phyloP scores from a whole-genome alignment of 2,329 filamentous ascomycete species.

The Exophiala oligosperma region DNA sequence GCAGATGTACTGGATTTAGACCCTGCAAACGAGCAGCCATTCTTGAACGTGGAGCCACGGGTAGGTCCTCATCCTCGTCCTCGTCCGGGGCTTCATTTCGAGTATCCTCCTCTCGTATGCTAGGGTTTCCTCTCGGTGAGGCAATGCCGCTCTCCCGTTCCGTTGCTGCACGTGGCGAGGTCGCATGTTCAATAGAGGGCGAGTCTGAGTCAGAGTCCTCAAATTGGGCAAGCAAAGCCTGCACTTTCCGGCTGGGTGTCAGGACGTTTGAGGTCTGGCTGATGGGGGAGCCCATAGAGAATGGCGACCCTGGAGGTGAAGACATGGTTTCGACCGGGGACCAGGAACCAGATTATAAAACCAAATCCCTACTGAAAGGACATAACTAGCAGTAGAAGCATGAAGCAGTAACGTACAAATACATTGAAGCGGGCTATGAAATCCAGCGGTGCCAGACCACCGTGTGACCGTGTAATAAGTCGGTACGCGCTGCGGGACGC shows the following conservation, averaged over 20 bases:
- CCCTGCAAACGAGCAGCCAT: conserved; percentile 65
- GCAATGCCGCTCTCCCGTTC: background rate
- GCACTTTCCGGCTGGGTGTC: conserved; percentile 46
- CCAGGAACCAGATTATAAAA: too few relatives aligned
- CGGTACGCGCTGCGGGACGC: background rate
- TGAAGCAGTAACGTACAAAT: background rate
- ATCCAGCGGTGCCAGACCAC: background rate
- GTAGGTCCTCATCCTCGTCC: conserved; percentile 46
- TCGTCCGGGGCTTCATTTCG: conserved; percentile 6
- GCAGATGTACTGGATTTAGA: conserved; percentile 3
- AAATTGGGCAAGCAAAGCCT: conserved; percentile 51
- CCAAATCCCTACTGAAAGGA: too few relatives aligned
- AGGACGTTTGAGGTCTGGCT: conserved; percentile 17
- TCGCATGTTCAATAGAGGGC: conserved; percentile 1
- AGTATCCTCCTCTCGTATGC: conserved; percentile 28
- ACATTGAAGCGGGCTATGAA: background rate
- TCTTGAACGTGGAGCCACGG: conserved; percentile 60
- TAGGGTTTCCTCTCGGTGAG: background rate
- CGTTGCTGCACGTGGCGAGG: too few relatives aligned
- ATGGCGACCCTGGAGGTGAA: conserved; percentile 15
- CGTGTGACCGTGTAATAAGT: too few relatives aligned
- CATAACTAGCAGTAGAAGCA: too few relatives aligned
- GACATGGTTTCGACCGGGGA: conserved; percentile 3
- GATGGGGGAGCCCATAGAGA: conserved; percentile 6
- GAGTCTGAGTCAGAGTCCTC: conserved; percentile 47